Base-by-base conservation (phyloP, 2,329 filamentous ascomycete genomes). In the Cercospora sp. region DNA sequence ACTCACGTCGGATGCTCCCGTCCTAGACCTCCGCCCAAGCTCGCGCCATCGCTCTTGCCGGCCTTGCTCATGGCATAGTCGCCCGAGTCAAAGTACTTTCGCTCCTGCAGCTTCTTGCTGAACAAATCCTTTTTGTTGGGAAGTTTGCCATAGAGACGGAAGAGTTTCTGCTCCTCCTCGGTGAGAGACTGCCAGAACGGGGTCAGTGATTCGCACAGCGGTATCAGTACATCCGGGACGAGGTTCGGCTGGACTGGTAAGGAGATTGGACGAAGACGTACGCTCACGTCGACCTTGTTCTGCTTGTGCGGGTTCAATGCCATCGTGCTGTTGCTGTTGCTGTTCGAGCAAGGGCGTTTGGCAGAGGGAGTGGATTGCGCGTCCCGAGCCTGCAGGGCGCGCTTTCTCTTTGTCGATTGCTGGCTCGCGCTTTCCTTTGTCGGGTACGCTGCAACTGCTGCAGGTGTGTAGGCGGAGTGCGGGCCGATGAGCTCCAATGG, bases 101-200 rank as follows among this genome's bases (percentile, higher is more conserved):
- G 94, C 81, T 98, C 95, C 87, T 97, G 97, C 79, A 98, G 88
- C 80, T 98, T 96, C 86, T 98, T 98, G 85, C 96, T 93, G 76
- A 98, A 90, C 77, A 97, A 88, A 81, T 97, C 94, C 81, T 94
- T 96, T 81, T 95, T 95, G 81, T 91, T 96, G 72, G 95, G 95
- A 69, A 98, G 90, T 84, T 98, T 98, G 83, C 95, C 95, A 82
- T 99, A 99, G 72, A 98, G 90, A 73, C 94, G 91, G 86, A 98
- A 95, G 78, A 98, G 90, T 72, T 92, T 92, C 83, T 97, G 94
- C 86, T 99, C 95, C 77, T 99, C 95, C 70, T 94, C 90, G 64
- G 91, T 91, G 82, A 99, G 87, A 74, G 92, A 91, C 62, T 64
- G 62, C 62, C 62, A 64, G 62, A 57, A 58, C 31, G 62, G 62